Conservation (phyloP, 2,329 filamentous ascomycete genomes). For the Cladosporium austrohemisphaericum region DNA sequence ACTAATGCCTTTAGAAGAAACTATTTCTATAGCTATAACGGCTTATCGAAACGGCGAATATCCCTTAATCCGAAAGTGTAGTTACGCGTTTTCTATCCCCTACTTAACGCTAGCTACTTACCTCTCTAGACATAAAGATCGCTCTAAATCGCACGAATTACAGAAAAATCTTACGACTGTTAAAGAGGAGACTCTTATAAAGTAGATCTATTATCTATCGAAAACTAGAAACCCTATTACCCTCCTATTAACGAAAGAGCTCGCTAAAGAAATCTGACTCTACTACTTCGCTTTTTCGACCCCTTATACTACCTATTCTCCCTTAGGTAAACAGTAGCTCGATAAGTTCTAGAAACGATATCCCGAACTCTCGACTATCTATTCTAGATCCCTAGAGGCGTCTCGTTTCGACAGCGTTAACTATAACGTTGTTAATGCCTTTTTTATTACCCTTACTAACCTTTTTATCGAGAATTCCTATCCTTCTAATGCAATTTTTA, state of each 20-base stretch:
- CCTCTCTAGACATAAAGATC: constrained; percentile 1
- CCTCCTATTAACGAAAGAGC: constrained; percentile 4
- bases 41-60: constrained; percentile 1
- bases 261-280: constrained; percentile 13
- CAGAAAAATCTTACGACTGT: constrained; percentile 5
- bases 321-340: constrained; percentile 9
- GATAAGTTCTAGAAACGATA: constrained; percentile 11
- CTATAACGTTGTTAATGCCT: constrained; percentile 4
- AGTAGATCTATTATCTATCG: neutral
- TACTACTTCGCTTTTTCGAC: neutral
- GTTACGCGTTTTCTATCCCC: neutral
- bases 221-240: constrained; percentile 3
- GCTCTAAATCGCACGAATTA: constrained; percentile 3
- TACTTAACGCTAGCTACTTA: neutral
- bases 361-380: constrained; percentile 6
- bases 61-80: constrained; percentile 6
- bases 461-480: constrained; percentile 8
- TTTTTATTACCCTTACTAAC: constrained; percentile 7
- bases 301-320: constrained; percentile 3
- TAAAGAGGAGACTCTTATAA: constrained; percentile 6
- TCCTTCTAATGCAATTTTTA: neutral
- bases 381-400: constrained; percentile 5
- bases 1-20: neutral
- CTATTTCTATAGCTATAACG: neutral
- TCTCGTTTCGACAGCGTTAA: constrained; percentile 7